Evolutionary conservation across 2,329 filamentous ascomycete genomes (phyloP).

Genomic region (Dothideomycetes sp.): DNA sequence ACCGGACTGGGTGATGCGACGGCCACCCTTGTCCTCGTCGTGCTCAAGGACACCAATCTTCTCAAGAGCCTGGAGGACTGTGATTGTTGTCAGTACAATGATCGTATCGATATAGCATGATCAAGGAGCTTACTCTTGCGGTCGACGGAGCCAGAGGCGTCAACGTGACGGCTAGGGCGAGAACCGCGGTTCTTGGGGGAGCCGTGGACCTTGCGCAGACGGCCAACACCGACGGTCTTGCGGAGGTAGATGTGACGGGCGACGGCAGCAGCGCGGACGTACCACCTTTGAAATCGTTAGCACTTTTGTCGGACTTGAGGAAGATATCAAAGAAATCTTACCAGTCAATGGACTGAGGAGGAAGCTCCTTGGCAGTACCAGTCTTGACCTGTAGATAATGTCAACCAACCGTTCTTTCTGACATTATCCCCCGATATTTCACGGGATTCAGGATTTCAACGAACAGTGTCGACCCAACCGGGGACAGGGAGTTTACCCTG

Average conservation of each 20-base stretch:
- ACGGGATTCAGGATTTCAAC: conserved; percentile 46
- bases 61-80: conserved; percentile 92
- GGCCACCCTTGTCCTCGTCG: conserved; percentile 97
- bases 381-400: conserved; percentile 80
- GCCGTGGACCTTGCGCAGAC: conserved; percentile 93
- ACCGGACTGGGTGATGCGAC: conserved; percentile 94
- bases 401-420: conserved; percentile 29
- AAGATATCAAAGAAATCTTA: too few species aligned
- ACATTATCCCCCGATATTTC: conserved; percentile 39
- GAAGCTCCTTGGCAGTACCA: conserved; percentile 90
- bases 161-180: conserved; percentile 86
- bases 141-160: conserved; percentile 91
- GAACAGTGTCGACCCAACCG: too few species aligned
- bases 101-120: too few species aligned
- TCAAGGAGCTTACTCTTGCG: too few species aligned
- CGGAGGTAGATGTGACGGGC: conserved; percentile 98
- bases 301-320: not conserved
- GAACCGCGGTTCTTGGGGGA: conserved; percentile 85
- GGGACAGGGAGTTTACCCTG: conserved; percentile 88
- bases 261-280: conserved; percentile 82
- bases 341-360: conserved; percentile 98
- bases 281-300: conserved; percentile 42
- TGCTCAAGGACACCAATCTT: conserved; percentile 98
- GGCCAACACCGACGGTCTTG: conserved; percentile 98
- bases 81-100: too few species aligned